These are phyloP conservation scores for Fonsecaea pugnacius DNA, from an alignment of 2,329 filamentous ascomycete genomes.

Conservation along the genomic window DNA sequence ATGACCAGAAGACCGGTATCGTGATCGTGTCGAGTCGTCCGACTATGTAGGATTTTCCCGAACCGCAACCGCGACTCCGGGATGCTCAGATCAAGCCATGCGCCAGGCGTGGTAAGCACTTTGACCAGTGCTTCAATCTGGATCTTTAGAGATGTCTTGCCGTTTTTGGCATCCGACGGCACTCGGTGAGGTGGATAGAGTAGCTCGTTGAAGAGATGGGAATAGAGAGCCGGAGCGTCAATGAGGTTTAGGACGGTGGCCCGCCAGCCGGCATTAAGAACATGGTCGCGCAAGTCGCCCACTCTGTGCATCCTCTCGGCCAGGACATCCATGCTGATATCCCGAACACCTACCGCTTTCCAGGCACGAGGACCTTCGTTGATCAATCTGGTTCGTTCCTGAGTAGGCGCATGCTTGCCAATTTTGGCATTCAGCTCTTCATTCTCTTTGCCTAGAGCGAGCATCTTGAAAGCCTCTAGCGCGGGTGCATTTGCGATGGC, in stretches of 20 bases:
- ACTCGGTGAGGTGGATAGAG: slow-evolving; percentile 45
- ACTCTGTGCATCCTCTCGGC: slow-evolving; percentile 44
- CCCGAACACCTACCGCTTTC: slow-evolving; percentile 49
- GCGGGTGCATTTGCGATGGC: slow-evolving; percentile 38
- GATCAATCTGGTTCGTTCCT: slow-evolving; percentile 46
- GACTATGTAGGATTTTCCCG: slow-evolving; percentile 50
- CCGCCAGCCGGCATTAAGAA: slow-evolving; percentile 40
- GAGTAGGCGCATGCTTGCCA: slow-evolving; percentile 43
- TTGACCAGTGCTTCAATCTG: slow-evolving; percentile 53
- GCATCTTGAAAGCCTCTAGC: slow-evolving; percentile 42
- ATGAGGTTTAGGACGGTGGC: slow-evolving; percentile 47
- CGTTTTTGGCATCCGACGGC: slow-evolving; percentile 23
- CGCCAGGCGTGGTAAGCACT: slow-evolving; percentile 48
- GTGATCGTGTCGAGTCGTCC: slow-evolving; percentile 36
- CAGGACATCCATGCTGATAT: slow-evolving; percentile 43
- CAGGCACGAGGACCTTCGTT: slow-evolving; percentile 46
- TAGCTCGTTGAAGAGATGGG: slow-evolving; percentile 45
- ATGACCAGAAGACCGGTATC: slow-evolving; percentile 19
- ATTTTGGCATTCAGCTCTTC: slow-evolving; percentile 45
- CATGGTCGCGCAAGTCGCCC: slow-evolving; percentile 43
- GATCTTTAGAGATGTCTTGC: slow-evolving; percentile 45
- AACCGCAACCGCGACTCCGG: slow-evolving; percentile 53
- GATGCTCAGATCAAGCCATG: slow-evolving; percentile 55
- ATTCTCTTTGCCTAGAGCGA: slow-evolving; percentile 38
- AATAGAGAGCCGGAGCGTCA: slow-evolving; percentile 41